phyloP scores from a whole-genome alignment of 2,329 filamentous ascomycete genomes.

The Ophiostoma piceae region DNA sequence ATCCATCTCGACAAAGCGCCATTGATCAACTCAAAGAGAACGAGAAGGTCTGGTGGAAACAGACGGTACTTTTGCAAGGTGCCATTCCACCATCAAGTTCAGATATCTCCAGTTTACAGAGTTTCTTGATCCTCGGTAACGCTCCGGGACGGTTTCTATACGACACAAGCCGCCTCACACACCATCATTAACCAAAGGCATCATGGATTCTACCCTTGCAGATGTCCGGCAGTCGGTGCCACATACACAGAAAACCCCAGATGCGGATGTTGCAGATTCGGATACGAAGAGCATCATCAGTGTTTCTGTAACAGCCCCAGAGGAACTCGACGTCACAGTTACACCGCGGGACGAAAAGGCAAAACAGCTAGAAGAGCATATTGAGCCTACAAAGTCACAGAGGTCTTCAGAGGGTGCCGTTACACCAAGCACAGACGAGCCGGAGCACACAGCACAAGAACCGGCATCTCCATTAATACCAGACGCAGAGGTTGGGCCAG shows the following conservation, averaged over 20 bases:
- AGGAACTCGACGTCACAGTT: neutral
- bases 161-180: neutral
- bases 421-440: neutral
- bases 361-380: neutral
- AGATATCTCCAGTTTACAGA: neutral
- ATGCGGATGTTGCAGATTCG: neutral
- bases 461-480: neutral
- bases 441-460: neutral
- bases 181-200: neutral
- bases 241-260: neutral
- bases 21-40: neutral
- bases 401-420: neutral
- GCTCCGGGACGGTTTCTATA: neutral
- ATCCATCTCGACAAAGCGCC: neutral
- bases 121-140: neutral
- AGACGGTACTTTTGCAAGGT: neutral
- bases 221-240: neutral
- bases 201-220: constrained; percentile 8
- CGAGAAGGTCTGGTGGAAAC: neutral
- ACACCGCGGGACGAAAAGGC: neutral
- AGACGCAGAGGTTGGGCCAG: neutral
- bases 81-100: neutral
- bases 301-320: neutral
- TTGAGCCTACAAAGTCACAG: neutral
- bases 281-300: neutral